Evolutionary conservation across 2,329 filamentous ascomycete genomes (phyloP).

Genomic region (Epichloe gansuensis): DNA sequence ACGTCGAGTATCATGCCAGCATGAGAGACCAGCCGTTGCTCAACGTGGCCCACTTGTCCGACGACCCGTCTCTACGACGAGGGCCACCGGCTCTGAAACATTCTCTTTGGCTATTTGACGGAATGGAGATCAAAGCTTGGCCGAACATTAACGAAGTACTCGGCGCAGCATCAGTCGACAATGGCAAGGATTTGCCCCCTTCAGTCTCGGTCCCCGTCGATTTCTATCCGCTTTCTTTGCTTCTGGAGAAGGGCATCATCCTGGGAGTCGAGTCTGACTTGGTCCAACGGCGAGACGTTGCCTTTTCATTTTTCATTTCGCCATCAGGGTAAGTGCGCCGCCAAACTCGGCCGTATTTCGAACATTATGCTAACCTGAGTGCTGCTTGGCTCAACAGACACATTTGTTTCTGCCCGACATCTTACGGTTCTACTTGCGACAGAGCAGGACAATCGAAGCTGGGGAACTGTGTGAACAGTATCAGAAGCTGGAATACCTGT

Average conservation of each 20-base stretch:
- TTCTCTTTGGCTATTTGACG: constrained; percentile 92
- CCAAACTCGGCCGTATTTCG: not conserved
- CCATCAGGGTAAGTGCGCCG: constrained; percentile 59
- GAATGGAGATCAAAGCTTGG: constrained; percentile 77
- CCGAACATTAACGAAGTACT: constrained; percentile 78
- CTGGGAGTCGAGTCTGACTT: constrained; percentile 86
- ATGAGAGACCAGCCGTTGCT: constrained; percentile 68
- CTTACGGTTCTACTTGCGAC: constrained; percentile 64
- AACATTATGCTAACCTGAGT: not conserved
- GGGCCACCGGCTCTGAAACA: constrained; percentile 50
- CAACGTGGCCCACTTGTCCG: constrained; percentile 18
- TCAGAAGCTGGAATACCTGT: constrained; percentile 77
- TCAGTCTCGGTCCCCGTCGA: constrained; percentile 75
- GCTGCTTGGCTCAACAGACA: constrained; percentile 40
- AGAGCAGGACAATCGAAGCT: constrained; percentile 68
- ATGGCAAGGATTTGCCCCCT: constrained; percentile 56
- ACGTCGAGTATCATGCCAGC: constrained; percentile 88
- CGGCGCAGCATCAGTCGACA: constrained; percentile 52
- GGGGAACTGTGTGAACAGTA: constrained; percentile 76
- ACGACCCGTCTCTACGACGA: constrained; percentile 14
- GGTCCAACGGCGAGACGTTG: constrained; percentile 83
- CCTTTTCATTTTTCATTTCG: constrained; percentile 81
- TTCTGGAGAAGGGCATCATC: constrained; percentile 81
- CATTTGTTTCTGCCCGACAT: constrained; percentile 87
- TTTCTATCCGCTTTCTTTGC: constrained; percentile 83